Evolutionary conservation across 768 basidiomycete species (phyloP), one percentile per base, ranked within the genome.

Genomic region (Mycena alexandri): DNA sequence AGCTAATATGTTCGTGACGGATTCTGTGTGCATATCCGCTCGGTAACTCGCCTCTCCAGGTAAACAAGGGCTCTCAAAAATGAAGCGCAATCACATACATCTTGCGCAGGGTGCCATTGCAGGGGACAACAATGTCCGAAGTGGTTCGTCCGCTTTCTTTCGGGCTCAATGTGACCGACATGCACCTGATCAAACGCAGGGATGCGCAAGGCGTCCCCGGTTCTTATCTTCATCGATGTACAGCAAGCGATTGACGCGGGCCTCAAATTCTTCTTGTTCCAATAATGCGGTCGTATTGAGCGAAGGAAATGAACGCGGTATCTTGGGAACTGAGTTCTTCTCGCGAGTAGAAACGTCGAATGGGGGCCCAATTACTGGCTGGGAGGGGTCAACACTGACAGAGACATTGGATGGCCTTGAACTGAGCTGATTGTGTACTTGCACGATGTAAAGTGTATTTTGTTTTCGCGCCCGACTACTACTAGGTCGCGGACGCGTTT

Each of bases 51-150:
- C 29, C 44, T 61, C 11, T 19, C n/a, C 44, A 96, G 94, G 84
- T 16, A 81, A 80, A 9, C 80, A 89, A 69, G 95, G 96, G 0
- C 78, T 98, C 19, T 94, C 91, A 0, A 90, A 85, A 68, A 98
- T 96, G 95, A 84, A 79, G 14, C 84, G 97, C 25, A 97, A 96
- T 74, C 96, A 98, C 74, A 92, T 99, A 43, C 97, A 99, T 77
- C 83, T 98, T 16, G 96, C 96, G 0, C 92, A 95, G 75, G 90
- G 92, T 41, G 79, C n/a, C n/a, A n/a, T 93, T 4, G 81, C 84
- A 3, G 88, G 89, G 11, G 76, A 89, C 2, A 85, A 86, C 7
- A 89, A 93, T 53, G 86, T 91, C 58, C 95, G 93, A 70, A 94
- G 95, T 94, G 63, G 89, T 77, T 24, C 14, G 21, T n/a, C n/a